Evolutionary conservation across 1,284 basidiomycete species (phyloP), one percentile per base, ranked within the genome.

Genomic region (Coniophora puteana): DNA sequence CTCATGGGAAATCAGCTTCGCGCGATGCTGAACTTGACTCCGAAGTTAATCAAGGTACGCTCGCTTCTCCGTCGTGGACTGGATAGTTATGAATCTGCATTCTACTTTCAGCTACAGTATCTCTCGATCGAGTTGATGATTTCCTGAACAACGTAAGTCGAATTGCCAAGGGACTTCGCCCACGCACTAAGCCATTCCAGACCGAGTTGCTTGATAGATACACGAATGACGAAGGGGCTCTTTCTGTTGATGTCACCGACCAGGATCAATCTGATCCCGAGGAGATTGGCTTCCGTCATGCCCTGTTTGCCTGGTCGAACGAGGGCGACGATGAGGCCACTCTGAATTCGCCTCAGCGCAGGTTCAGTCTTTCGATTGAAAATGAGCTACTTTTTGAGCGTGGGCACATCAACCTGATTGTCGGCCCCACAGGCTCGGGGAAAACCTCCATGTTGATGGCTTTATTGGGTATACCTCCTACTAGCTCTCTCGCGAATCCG

Each of bases 371-470:
- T 3, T 55, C 54, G 1, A 61, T 81, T n/a, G 69, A 74, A 2
- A 64, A 60, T n/a, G 76, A 82, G 47, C 55, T 83, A 8, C 55
- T 66, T 4, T 84, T 85, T 62, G 69, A 72, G 44, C 68, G 68
- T 32, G 76, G 76, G 10, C 65, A 68, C 48, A 58, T 85, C 51
- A 83, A 81, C 52, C 58, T 85, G 34, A 71, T 85, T 40, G 67
- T 81, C 24, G 83, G 83, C 11, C 74, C 80, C 0, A 76, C 73
- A 1, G 73, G 72, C 4, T 67, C 63, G 1, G 74, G 74, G 5
- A 74, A 73, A 55, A 71, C 72, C 1, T 69, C 67, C 1, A 34
- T 74, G 24, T 54, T 76, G 13, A 70, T 77, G 68, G 77, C 76
- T 3, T 55, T 80, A 11, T 61, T 79, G 4, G 76, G 76, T 55